These are phyloP conservation scores for Astrothelium subdiscretum DNA, from an alignment of 495 filamentous ascomycete genomes.

Conservation along the genomic window DNA sequence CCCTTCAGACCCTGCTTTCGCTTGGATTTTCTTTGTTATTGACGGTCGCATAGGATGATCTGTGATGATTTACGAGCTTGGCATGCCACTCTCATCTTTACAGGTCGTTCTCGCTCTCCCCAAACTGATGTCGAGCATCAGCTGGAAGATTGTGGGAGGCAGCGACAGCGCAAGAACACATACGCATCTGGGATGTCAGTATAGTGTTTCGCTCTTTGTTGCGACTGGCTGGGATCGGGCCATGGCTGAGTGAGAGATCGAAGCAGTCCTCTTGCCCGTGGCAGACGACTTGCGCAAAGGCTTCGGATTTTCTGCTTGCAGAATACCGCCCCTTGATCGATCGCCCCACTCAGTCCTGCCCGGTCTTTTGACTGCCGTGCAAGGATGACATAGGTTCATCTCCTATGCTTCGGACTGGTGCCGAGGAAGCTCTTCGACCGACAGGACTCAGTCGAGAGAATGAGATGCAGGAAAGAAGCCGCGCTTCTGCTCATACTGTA, in stretches of 20 bases:
- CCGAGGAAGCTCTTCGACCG: slow-evolving; percentile 31
- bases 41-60: slow-evolving; percentile 7
- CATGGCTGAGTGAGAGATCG: slow-evolving; percentile 17
- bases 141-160: slow-evolving; percentile 34
- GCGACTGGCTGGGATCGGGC: slow-evolving; percentile 1
- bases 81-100: slow-evolving; percentile 19
- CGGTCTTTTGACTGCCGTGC: not conserved
- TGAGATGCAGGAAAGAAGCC: slow-evolving; percentile 36
- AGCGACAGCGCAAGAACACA: slow-evolving; percentile 19
- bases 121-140: slow-evolving; percentile 35
- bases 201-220: slow-evolving; percentile 20
- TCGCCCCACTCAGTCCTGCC: not conserved
- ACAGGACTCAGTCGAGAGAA: slow-evolving; percentile 26
- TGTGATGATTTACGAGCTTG: slow-evolving; percentile 14
- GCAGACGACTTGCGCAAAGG: slow-evolving; percentile 24
- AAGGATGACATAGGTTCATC: slow-evolving; percentile 32
- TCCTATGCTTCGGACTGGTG: slow-evolving; percentile 40
- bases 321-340: slow-evolving; percentile 6
- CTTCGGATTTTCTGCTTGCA: slow-evolving; percentile 27
- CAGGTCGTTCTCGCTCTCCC: slow-evolving; percentile 20
- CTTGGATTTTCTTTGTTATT: slow-evolving; percentile 24
- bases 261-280: slow-evolving; percentile 25
- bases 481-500: slow-evolving; percentile 24
- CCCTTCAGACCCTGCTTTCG: slow-evolving; percentile 5
- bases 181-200: slow-evolving; percentile 36